Evolutionary conservation across 495 filamentous ascomycete species (phyloP), one percentile per base, ranked within the genome.

Genomic region (Pseudotulostoma volvatum): DNA sequence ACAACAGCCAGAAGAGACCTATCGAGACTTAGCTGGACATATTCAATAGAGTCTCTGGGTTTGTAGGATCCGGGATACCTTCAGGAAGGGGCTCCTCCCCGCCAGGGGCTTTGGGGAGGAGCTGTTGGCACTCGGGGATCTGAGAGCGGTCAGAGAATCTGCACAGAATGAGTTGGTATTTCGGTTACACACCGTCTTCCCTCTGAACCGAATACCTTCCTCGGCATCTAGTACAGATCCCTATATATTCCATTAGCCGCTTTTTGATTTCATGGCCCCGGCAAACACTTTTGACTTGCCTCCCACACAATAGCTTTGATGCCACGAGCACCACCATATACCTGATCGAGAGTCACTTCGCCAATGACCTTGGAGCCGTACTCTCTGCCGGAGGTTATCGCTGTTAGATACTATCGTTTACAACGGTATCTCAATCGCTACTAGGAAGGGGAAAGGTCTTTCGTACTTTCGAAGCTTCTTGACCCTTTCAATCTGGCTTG

Each of bases 301-400:
- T 97, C 90, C 90, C 90, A 96, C 40, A 96, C 90, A 39, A 97
- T 77, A 48, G 79, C 82, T 70, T 96, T 97, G 65, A 97, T 92
- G 45, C 90, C 92, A 70, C 92, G 85, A 51, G 92, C 92, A 75
- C 90, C 90, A 68, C 90, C 90, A 59, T 96, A 96, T 51, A 90
- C 90, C 67, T 99, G 92, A 70, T 96, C 90, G 51, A 99, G 78
- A 42, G 92, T 99, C 57, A 99, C 84, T 73, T 99, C 86, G 53
- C 88, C 86, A 50, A 99, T 66, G 46, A 95, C 81, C 64, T 84
- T 96, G 68, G 69, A 84, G 59, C 90, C 90, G 58, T 90, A 74
- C 48, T 92, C 88, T 70, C 86, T 93, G 40, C 23, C 42, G n/a
- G 35, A 11, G 20, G 40, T 33, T 39, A 34, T 19, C 7, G 37